These are phyloP conservation scores for Adansonia madagascariensis DNA, from an alignment of 441 rosid genomes.

Conservation along the genomic window DNA sequence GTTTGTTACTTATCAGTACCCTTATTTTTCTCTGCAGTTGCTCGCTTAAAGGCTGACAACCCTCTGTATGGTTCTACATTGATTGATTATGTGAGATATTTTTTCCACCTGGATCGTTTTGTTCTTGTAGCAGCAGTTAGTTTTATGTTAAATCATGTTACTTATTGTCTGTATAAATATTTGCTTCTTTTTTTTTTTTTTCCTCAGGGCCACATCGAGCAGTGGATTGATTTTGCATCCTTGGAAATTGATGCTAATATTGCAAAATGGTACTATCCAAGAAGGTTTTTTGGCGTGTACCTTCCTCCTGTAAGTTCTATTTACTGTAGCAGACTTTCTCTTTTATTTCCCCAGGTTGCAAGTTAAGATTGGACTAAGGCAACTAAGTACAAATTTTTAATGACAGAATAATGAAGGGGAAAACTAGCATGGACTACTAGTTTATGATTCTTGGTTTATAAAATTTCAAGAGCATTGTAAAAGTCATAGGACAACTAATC, in stretches of 20 bases:
- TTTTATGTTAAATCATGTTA: background rate
- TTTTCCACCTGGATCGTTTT: background rate
- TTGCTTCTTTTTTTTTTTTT: slow-evolving; percentile 11
- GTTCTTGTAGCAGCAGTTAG: background rate
- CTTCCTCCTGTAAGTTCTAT: slow-evolving; percentile 61
- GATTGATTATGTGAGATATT: slow-evolving; percentile 61
- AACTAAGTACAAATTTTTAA: background rate
- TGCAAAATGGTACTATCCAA: slow-evolving; percentile 54
- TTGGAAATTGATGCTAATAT: slow-evolving; percentile 70
- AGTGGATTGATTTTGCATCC: slow-evolving; percentile 85
- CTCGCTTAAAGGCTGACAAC: slow-evolving; percentile 57
- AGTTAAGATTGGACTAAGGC: background rate
- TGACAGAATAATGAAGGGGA: background rate
- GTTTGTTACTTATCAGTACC: slow-evolving; percentile 13
- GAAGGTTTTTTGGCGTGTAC: slow-evolving; percentile 51
- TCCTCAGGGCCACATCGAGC: slow-evolving; percentile 77
- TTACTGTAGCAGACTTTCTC: background rate
- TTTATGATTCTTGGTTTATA: background rate
- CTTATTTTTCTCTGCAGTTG: slow-evolving; percentile 42
- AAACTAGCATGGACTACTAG: background rate
- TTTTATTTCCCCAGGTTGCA: background rate
- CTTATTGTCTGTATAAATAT: background rate
- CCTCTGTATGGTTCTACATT: slow-evolving; percentile 65
- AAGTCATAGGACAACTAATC: background rate
- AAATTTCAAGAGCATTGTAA: background rate